Conservation (phyloP, 768 basidiomycete genomes). For the Termitomyces sp. region DNA sequence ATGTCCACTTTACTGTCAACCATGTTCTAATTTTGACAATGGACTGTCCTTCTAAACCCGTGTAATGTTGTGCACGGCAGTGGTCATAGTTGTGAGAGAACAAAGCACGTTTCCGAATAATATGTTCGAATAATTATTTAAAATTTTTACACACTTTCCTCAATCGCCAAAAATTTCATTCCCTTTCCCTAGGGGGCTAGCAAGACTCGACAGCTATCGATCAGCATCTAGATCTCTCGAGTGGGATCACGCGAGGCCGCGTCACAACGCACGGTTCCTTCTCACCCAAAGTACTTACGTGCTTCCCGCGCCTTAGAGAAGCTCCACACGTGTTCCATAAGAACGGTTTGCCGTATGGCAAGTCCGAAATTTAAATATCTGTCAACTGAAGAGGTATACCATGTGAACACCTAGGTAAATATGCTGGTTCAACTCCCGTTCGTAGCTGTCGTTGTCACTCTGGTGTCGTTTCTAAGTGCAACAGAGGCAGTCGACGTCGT, state of each 20-base stretch:
- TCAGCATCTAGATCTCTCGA: background rate
- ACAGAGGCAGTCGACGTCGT: slow-evolving; percentile 22
- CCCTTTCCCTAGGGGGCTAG: no score
- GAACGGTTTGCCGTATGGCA: background rate
- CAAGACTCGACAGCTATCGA: background rate
- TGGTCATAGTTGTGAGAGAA: background rate
- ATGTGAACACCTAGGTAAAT: background rate
- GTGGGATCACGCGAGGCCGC: background rate
- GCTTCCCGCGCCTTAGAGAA: background rate
- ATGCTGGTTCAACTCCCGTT: slow-evolving; percentile 7
- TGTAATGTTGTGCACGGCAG: background rate
- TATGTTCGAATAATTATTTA: no score
- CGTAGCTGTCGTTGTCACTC: slow-evolving; percentile 1
- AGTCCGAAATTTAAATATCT: background rate
- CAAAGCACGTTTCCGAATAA: background rate
- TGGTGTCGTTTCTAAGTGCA: slow-evolving; percentile 14
- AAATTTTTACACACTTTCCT: no score
- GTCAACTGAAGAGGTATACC: background rate
- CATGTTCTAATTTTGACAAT: background rate
- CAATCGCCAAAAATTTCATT: background rate
- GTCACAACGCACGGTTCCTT: background rate
- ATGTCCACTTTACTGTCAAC: background rate
- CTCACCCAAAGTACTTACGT: background rate
- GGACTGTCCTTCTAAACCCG: background rate
- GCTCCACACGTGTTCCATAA: background rate